These are phyloP conservation scores for Eimeria zaria DNA, from an alignment of 169 alveolate genomes.

Conservation along the genomic window DNA sequence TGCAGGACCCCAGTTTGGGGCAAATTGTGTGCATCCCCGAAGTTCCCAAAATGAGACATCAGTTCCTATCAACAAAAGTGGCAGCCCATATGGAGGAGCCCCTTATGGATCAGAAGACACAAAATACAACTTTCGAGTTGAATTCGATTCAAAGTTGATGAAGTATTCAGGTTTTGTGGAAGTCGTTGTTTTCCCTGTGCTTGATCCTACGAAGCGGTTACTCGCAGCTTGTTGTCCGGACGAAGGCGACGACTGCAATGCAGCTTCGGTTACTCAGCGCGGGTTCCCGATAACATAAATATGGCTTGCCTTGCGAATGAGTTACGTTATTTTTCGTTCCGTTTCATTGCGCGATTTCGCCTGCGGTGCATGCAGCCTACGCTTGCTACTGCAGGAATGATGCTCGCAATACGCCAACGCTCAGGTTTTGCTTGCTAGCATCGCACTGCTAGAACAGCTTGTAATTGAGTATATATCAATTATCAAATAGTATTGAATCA, in stretches of 20 bases:
- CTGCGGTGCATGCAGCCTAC: constrained; percentile 11
- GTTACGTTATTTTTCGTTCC: background rate
- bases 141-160: background rate
- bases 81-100: background rate
- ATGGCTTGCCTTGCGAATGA: background rate
- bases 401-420: background rate
- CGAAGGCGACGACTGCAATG: background rate
- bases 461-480: background rate
- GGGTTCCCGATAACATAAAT: background rate
- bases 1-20: background rate
- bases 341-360: background rate
- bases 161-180: background rate
- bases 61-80: background rate
- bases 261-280: background rate
- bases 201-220: background rate
- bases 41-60: background rate
- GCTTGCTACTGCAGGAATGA: background rate
- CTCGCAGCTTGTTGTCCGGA: background rate
- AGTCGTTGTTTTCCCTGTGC: background rate
- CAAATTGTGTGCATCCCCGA: constrained; percentile 6
- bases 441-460: background rate
- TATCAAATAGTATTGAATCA: background rate
- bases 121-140: background rate
- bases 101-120: background rate
- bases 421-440: background rate